These are phyloP conservation scores for Cytauxzoon felis DNA, from an alignment of 169 alveolate genomes.

Conservation along the genomic window DNA sequence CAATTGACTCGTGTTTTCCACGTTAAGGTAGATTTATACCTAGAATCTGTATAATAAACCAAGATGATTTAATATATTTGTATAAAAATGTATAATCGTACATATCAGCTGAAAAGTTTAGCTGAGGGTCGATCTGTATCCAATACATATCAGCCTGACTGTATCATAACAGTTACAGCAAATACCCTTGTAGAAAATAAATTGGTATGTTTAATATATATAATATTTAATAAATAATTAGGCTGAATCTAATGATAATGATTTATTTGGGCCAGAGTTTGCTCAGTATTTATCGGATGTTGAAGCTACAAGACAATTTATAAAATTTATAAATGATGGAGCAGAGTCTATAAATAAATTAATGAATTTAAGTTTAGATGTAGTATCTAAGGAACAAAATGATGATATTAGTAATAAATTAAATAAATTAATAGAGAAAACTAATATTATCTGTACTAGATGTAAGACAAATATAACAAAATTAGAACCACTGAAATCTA, in stretches of 20 bases:
- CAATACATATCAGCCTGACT: constrained; percentile 22
- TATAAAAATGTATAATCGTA: constrained; percentile 51
- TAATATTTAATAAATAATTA: background rate
- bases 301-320: constrained; percentile 11
- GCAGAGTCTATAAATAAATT: constrained; percentile 25
- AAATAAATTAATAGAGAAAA: constrained; percentile 34
- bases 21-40: too few relatives aligned
- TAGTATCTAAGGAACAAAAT: constrained; percentile 43
- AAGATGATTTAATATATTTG: background rate
- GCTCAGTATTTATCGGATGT: constrained; percentile 35
- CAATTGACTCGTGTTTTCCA: too few relatives aligned
- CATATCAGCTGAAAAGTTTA: constrained; percentile 39
- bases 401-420: constrained; percentile 44
- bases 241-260: constrained; percentile 7
- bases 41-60: too few relatives aligned
- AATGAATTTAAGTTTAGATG: constrained; percentile 35
- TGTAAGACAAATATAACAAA: constrained; percentile 20
- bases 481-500: constrained; percentile 7
- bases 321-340: constrained; percentile 42
- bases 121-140: constrained; percentile 11
- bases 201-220: background rate
- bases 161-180: constrained; percentile 17
- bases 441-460: constrained; percentile 50
- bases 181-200: background rate
- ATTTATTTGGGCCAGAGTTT: constrained; percentile 5